Base-by-base conservation (phyloP, 768 basidiomycete species). In the Panellus pusillus region DNA sequence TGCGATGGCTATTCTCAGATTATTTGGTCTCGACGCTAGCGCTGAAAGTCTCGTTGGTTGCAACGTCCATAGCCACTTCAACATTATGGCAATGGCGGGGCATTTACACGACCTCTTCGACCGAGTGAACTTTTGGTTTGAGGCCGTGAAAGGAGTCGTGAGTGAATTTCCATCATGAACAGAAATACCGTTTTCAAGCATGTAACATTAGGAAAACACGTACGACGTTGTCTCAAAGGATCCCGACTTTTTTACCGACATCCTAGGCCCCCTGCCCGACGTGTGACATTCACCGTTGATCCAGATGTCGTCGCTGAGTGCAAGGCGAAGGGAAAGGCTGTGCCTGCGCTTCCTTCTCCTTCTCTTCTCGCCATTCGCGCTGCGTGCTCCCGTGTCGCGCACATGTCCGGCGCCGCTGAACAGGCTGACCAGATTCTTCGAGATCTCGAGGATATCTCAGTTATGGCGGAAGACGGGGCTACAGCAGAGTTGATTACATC, bases 371-470 rank as follows among this genome's bases (percentile, higher is more conserved):
- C 59, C 40, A 47, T 64, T 17, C 63, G 60, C 44, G 63, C 63
- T 11, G 55, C 59, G 13, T 64, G 58, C 45, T 60, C 55, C 3
- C 51, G 61, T 43, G 62, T 63, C 32, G 54, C 57, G 13, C 63
- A 55, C 43, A 36, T 54, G 20, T 47, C 61, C 20, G 63, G 62
- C 6, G 63, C 56, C 14, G 60, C 44, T 2, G 52, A 61, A 39
- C 49, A 52, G 42, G 39, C 48, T 20, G 56, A 64, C 37, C 42
- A 60, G 28, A 12, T 59, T 36, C 32, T 38, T 7, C 37, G 39
- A 15, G 55, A 48, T 11, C 17, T 53, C 14, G 56, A 61, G 20
- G 37, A 54, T 1, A 52, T 13, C 5, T 6, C 18, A 2, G 52
- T 54, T 3, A 42, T 57, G 42, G 41, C 51, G 36, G 29, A 24